Conservation (phyloP, 1,139 yeast species). For the Yamadazyma membranifaciens region DNA sequence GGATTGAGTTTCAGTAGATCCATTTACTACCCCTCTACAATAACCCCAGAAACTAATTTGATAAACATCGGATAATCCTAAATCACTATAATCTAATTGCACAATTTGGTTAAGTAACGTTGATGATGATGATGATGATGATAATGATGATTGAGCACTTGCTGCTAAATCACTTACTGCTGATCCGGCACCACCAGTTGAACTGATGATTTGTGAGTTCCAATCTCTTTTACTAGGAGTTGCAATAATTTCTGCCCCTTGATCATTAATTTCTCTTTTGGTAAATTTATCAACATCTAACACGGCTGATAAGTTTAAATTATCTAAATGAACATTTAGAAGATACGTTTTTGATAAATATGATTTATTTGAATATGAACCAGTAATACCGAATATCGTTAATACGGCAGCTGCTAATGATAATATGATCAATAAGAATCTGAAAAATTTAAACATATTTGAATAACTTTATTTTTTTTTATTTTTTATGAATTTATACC, state of each 20-base stretch:
- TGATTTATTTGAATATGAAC: slow-evolving; percentile 36
- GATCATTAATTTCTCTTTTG: slow-evolving; percentile 7
- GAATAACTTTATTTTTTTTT: background rate
- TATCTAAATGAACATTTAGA: slow-evolving; percentile 35
- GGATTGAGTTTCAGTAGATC: slow-evolving; percentile 10
- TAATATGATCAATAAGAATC: slow-evolving; percentile 33
- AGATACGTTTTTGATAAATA: slow-evolving; percentile 39
- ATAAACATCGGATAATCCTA: slow-evolving; percentile 63
- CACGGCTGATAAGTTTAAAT: slow-evolving; percentile 32
- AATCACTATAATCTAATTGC: slow-evolving; percentile 18
- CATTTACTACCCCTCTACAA: slow-evolving; percentile 52
- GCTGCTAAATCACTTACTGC: slow-evolving; percentile 5
- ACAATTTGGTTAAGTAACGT: slow-evolving; percentile 17
- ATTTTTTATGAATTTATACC: background rate
- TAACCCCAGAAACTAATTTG: slow-evolving; percentile 72
- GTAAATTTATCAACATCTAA: slow-evolving; percentile 18
- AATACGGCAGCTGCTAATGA: slow-evolving; percentile 35
- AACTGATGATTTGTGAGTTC: slow-evolving; percentile 16
- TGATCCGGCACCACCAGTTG: slow-evolving; percentile 14
- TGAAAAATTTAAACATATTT: slow-evolving; percentile 32
- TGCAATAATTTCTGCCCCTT: slow-evolving; percentile 2
- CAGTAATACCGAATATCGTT: slow-evolving; percentile 40
- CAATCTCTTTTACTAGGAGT: slow-evolving; percentile 14
- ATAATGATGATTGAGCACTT: slow-evolving; percentile 8
- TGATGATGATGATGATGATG: slow-evolving; percentile 12